These are phyloP conservation scores for Salix suchowensis DNA, from an alignment of 345 rosid species.

Conservation along the genomic window DNA sequence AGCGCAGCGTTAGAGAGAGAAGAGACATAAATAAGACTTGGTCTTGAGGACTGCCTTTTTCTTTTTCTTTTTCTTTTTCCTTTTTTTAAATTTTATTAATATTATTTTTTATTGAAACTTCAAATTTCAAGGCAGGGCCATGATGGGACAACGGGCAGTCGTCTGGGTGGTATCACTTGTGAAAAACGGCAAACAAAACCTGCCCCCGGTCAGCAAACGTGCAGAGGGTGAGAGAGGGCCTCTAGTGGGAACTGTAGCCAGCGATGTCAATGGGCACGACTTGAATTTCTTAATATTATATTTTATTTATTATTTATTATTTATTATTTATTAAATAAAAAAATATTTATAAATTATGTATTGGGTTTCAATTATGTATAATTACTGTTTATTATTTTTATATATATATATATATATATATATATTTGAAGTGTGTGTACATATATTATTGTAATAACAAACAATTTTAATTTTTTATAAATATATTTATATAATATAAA, in stretches of 20 bases:
- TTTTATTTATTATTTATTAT: no score
- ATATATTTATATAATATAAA: no score
- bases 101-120: not conserved
- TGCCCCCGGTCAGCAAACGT: constrained; percentile 30
- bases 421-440: no score
- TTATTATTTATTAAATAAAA: no score
- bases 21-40: constrained; percentile 16
- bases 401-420: no score
- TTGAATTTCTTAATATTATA: no score
- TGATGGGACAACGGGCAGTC: constrained; percentile 25
- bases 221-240: constrained; percentile 7
- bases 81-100: not conserved
- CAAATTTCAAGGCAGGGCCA: constrained; percentile 27
- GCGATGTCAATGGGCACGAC: no score
- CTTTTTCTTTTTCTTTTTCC: not conserved
- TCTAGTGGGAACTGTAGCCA: not conserved
- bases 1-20: constrained; percentile 37
- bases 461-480: no score
- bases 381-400: no score
- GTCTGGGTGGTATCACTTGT: constrained; percentile 3
- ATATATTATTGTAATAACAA: no score
- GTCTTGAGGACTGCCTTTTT: constrained; percentile 12
- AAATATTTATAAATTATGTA: no score
- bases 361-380: no score
- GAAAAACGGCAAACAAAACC: constrained; percentile 27